These are phyloP conservation scores for Lodderomyces parapsilosis DNA, from an alignment of 1,139 yeast genomes.

Conservation along the genomic window DNA sequence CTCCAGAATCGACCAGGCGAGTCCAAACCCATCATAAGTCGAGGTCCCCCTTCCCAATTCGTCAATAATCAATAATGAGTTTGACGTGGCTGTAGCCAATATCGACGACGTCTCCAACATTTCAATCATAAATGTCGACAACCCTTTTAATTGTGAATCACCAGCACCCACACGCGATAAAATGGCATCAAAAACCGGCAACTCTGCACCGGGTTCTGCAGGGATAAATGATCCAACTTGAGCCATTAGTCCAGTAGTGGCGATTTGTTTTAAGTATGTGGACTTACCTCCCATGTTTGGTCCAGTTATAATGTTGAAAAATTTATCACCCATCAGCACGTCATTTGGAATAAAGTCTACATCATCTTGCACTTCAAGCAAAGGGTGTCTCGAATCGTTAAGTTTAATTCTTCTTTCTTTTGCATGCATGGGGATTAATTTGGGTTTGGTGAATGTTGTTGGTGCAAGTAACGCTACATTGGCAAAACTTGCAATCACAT, in stretches of 20 bases:
- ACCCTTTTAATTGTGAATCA: constrained; percentile 94
- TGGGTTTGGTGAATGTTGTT: constrained; percentile 75
- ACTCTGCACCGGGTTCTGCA: constrained; percentile 50
- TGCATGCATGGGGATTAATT: constrained; percentile 40
- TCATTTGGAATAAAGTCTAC: constrained; percentile 86
- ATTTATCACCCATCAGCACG: constrained; percentile 46
- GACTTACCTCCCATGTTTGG: constrained; percentile 99
- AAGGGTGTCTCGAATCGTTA: constrained; percentile 85
- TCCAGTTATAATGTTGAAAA: constrained; percentile 86
- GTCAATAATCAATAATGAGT: constrained; percentile 87
- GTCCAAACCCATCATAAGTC: constrained; percentile 96
- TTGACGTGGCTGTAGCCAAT: constrained; percentile 77
- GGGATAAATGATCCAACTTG: constrained; percentile 95
- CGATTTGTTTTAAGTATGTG: constrained; percentile 88
- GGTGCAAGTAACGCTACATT: constrained; percentile 85
- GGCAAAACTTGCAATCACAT: constrained; percentile 83
- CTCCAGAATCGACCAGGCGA: constrained; percentile 95
- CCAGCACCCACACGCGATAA: constrained; percentile 98
- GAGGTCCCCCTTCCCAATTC: constrained; percentile 97
- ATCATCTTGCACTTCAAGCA: constrained; percentile 89
- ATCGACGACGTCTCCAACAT: constrained; percentile 96
- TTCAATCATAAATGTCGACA: constrained; percentile 96
- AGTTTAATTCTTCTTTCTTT: constrained; percentile 53
- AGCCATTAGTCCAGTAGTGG: constrained; percentile 84
- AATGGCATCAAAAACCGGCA: constrained; percentile 85